A percentile compares a stretch with the other conserved stretches of the same genome.
These are phyloP conservation scores for Wallacemonas collosoma DNA, from an alignment of 208 protist genomes.

Conservation along the genomic window DNA sequence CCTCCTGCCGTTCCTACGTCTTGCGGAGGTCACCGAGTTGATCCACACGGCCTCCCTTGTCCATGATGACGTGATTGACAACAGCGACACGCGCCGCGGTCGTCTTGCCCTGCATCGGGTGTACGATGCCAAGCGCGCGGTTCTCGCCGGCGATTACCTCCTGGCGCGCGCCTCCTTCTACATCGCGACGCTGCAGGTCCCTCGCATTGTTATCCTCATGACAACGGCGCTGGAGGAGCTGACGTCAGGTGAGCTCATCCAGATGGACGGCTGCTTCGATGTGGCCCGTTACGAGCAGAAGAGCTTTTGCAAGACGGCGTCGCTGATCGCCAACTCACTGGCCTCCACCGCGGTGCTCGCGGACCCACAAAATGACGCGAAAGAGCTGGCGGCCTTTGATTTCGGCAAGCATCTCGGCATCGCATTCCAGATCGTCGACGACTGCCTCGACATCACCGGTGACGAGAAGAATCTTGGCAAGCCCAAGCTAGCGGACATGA, in stretches of 20 bases:
- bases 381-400: conserved; percentile 57
- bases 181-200: conserved; percentile 83
- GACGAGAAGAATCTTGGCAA: conserved; percentile 76
- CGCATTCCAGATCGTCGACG: conserved; percentile 95
- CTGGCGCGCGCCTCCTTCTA: conserved; percentile 89
- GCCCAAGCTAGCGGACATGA: conserved; percentile 80
- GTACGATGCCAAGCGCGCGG: conserved; percentile 86
- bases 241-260: conserved; percentile 93
- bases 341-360: conserved; percentile 87
- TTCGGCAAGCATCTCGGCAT: conserved; percentile 94
- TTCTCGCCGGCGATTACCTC: conserved; percentile 95
- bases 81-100: conserved; percentile 91
- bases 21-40: conserved; percentile 95
- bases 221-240: conserved; percentile 92
- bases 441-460: conserved; percentile 93
- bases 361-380: conserved; percentile 44
- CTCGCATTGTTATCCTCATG: conserved; percentile 92
- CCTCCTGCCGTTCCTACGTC: conserved; percentile 70
- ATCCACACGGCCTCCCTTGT: conserved; percentile 96
- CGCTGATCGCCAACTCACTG: conserved; percentile 93
- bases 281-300: conserved; percentile 85
- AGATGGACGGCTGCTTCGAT: conserved; percentile 92
- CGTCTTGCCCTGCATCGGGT: conserved; percentile 75
- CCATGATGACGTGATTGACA: conserved; percentile 97
- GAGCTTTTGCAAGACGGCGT: conserved; percentile 95